Base-by-base conservation (phyloP, 2,329 filamentous ascomycete genomes). In the Scytalidium sp. region DNA sequence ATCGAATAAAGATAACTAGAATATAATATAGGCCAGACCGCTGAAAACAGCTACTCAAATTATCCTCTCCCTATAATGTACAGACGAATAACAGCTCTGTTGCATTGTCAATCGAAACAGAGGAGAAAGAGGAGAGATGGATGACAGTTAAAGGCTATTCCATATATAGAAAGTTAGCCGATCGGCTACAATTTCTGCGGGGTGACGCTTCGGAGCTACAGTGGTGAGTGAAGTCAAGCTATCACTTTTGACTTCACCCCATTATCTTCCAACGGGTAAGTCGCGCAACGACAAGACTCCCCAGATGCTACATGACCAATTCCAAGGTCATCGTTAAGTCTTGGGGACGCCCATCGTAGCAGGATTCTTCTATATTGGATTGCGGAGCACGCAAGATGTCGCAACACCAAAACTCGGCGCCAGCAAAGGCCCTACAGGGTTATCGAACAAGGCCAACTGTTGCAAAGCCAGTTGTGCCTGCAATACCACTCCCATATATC, bases 271-370 rank as follows among this genome's bases (percentile, higher is more conserved):
- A 22, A 51, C 20, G 29, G 41, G 46, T 46, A 46, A 29, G 36
- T 17, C 43, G 39, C 46, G 43, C 49, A 50, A 43, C 51, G 42
- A 44, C 54, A 51, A 57, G 60, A 61, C 60, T 62, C 61, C 63
- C 62, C 61, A 59, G 61, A 64, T 63, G 51, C 56, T 64, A 60
- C 61, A 64, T 64, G 60, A 64, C 61, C 60, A 56, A 47, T 43
- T 45, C 45, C 27, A 49, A 55, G 64, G 64, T 64, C 61, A 61
- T 59, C 58, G 64, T 63, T 64, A 52, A 64, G 63, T 64, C 62
- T 65, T 64, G 64, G 64, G 64, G 64, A 67, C 60, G 63, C 65
- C 64, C 56, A 53, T 58, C 45, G 50, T 44, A 49, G 43, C 44
- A 52, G 44, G 32, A 41, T 40, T 43, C 41, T 22, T 23, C 41